Evolutionary conservation across 768 basidiomycete species (phyloP).

Genomic region (Lyophyllum decastes): DNA sequence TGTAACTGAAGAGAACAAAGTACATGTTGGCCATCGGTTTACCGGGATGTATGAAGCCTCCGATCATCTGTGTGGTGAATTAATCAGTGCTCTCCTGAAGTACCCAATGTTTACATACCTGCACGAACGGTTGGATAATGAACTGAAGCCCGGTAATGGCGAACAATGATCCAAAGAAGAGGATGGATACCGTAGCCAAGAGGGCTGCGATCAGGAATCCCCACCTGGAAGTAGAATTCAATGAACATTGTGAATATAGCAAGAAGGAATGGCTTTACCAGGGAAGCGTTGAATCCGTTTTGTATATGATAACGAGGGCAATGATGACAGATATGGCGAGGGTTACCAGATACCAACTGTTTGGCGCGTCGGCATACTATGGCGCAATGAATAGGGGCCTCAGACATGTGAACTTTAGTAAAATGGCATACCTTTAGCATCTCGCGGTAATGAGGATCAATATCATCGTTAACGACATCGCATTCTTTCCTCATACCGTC

Average conservation of each 20-base stretch:
- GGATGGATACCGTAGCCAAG: slow-evolving; percentile 43
- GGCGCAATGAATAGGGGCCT: background rate
- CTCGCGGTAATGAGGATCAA: slow-evolving; percentile 52
- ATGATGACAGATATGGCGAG: slow-evolving; percentile 44
- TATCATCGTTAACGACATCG: slow-evolving; percentile 26
- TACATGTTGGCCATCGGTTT: slow-evolving; percentile 74
- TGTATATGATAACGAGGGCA: slow-evolving; percentile 44
- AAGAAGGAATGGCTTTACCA: slow-evolving; percentile 31
- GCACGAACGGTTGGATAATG: slow-evolving; percentile 50
- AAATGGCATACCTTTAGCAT: slow-evolving; percentile 44
- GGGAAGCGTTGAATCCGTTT: slow-evolving; percentile 46
- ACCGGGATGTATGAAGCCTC: slow-evolving; percentile 58
- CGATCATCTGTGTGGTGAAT: slow-evolving; percentile 51
- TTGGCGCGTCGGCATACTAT: slow-evolving; percentile 57
- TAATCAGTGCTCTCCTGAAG: slow-evolving; percentile 8
- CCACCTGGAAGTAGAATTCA: slow-evolving; percentile 35
- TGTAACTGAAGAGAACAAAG: slow-evolving; percentile 51
- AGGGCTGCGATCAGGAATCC: slow-evolving; percentile 45
- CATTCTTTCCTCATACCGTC: slow-evolving; percentile 36
- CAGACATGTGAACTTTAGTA: background rate
- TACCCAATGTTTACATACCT: slow-evolving; percentile 32
- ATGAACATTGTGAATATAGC: background rate
- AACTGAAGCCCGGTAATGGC: slow-evolving; percentile 48
- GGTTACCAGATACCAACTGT: slow-evolving; percentile 53
- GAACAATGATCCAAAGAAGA: slow-evolving; percentile 46